These are phyloP conservation scores for Argentina anserina DNA, from an alignment of 306 rosid species.

Conservation along the genomic window DNA sequence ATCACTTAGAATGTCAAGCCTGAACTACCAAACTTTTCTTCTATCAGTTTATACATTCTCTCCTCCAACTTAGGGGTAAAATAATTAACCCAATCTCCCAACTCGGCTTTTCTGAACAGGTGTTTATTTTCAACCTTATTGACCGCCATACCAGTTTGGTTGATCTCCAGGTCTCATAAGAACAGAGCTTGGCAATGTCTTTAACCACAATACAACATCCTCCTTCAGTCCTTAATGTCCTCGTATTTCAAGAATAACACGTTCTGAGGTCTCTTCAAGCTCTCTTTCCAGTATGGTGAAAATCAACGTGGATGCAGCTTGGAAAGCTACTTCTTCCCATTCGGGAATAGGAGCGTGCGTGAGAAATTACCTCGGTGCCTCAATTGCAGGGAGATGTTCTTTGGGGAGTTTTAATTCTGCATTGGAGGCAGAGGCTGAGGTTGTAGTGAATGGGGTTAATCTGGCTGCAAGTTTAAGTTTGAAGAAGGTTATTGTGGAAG, in stretches of 20 bases:
- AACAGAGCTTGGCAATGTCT: neutral
- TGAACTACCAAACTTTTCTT: neutral
- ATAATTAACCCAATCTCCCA: neutral
- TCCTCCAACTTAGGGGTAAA: neutral
- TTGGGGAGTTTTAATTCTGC: too few species aligned
- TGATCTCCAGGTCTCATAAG: neutral
- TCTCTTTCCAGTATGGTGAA: neutral
- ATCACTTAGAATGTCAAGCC: neutral
- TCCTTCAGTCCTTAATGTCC: neutral
- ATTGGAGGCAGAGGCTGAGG: too few species aligned
- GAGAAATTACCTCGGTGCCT: too few species aligned
- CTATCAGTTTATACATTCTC: neutral
- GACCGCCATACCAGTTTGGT: neutral
- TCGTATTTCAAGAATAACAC: neutral
- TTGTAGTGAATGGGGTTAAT: too few species aligned
- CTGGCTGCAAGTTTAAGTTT: too few species aligned
- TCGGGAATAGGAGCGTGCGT: too few species aligned
- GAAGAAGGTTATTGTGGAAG: too few species aligned
- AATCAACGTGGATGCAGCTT: too few species aligned
- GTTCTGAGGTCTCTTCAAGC: neutral
- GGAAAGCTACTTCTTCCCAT: too few species aligned
- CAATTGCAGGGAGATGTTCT: too few species aligned
- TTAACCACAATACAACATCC: neutral
- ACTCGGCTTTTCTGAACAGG: neutral
- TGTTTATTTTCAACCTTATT: accelerated